Base-by-base conservation (phyloP, 768 basidiomycete species). In the Boletus rufocinnamomeus region DNA sequence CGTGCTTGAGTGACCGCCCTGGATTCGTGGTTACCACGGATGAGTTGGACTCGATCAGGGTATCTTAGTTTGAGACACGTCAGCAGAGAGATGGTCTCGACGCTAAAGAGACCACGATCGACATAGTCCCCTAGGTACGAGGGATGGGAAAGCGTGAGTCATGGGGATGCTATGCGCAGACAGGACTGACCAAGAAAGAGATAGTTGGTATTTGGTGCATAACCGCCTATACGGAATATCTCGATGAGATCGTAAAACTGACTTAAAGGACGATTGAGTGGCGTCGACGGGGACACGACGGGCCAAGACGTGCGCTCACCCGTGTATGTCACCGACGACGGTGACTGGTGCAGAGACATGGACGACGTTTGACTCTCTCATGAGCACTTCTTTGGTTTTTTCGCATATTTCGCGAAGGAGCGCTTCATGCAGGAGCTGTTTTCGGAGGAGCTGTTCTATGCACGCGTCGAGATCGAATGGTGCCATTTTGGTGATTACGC, bases 241-340 rank as follows among this genome's bases (percentile, higher is more conserved):
- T 99, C 96, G 74, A 98, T 91, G 66, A 99, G 83, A 80, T 99
- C 96, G 79, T 98, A 96, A 76, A 99, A 99, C 83, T 99, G 96
- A 59, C 96, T 97, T 85, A 74, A 75, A 56, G 50, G 43, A 68
- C 65, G 66, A 66, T 65, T 69, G 75, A 80, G 66, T 77, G 73
- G 65, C 63, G 61, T 60, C 56, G 57, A 54, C n/a, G 46, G 46
- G 37, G 57, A 56, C 58, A 52, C 3, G 47, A 44, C 3, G 43
- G 45, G 37, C 49, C 54, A 43, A 54, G 38, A 60, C n/a, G n/a
- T 65, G 69, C 46, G 78, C 91, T 82, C 77, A 97, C 95, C 95
- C 97, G 72, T 99, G 97, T 50, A 99, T 98, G 73, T 99, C 97
- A 52, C 97, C 97, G 40, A 98, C 97, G 30, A 99, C 97, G 1